phyloP scores from a whole-genome alignment of 208 protist species.

The Leishmania guyanensis region DNA sequence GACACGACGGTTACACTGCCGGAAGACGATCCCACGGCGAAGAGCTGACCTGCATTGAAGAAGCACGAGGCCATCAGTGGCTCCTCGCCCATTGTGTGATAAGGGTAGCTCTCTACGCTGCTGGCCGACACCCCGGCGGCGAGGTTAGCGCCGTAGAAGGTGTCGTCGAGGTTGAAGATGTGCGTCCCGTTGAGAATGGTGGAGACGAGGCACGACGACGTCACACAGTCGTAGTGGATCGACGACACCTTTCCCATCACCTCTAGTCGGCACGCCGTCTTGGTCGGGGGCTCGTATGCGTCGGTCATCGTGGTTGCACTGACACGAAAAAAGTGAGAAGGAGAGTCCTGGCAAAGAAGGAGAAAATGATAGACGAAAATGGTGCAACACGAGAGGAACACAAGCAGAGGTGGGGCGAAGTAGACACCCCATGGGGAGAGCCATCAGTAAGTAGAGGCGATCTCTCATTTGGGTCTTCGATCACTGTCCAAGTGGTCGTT shows the following conservation, averaged over 20 bases:
- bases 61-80: slow-evolving; percentile 54
- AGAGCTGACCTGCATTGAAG: slow-evolving; percentile 34
- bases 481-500: not conserved
- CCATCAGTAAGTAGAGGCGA: not conserved
- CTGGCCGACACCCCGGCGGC: slow-evolving; percentile 29
- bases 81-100: slow-evolving; percentile 34
- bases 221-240: slow-evolving; percentile 31
- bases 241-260: slow-evolving; percentile 44
- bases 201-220: slow-evolving; percentile 49
- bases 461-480: no score
- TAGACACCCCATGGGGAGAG: not conserved
- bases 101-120: slow-evolving; percentile 57
- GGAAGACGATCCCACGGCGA: slow-evolving; percentile 41
- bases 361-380: not conserved
- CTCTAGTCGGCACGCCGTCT: slow-evolving; percentile 45
- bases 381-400: not conserved
- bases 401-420: no score
- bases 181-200: slow-evolving; percentile 54
- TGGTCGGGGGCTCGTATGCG: slow-evolving; percentile 21
- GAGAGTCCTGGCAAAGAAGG: not conserved
- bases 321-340: not conserved
- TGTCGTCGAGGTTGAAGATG: slow-evolving; percentile 46
- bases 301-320: slow-evolving; percentile 10
- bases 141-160: slow-evolving; percentile 40
- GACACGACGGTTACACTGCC: slow-evolving; percentile 44